Base-by-base conservation (phyloP, 2,329 filamentous ascomycete genomes). In the Penicillium sp. region DNA sequence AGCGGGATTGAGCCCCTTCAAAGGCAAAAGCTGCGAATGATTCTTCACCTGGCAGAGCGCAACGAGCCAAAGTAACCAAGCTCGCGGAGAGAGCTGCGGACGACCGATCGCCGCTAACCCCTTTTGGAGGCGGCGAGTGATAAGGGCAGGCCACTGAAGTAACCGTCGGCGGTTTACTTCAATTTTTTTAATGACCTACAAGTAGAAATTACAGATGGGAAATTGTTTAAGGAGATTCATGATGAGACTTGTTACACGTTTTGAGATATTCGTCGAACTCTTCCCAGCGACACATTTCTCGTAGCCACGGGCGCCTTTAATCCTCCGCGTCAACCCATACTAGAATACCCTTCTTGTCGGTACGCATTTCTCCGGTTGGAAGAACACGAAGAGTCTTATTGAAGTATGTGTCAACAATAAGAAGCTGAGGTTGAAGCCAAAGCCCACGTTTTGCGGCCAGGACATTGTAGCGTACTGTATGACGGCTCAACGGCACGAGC, bases 341-440 rank as follows among this genome's bases (percentile, higher is more conserved):
- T 54, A 73, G 54, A 24, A 75, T 64, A 0, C 79, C 79, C 55
- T 79, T 81, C 68, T 82, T 83, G 54, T 84, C 81, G 55, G 65
- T 70, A 56, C 73, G 75, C 71, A 79, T 86, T 21, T 85, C 88
- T 66, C 87, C 88, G 0, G 89, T 93, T 2, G 90, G 86, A 54
- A 90, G 84, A 23, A 96, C 85, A 57, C 87, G 85, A 55, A 97
- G 72, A 39, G 88, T 85, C 79, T 96, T 96, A 70, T 95, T 91
- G 72, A 96, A 97, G 65, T 96, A 95, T 63, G 88, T 87, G 76
- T 96, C 93, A 56, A 89, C 81, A 36, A 96, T 90, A 56, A 87
- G 84, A 56, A 96, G 74, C 36, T 82, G 82, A 2, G 91, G 90
- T 46, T 78, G 80, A 52, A 93, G 82, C 84, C 88, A 95, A 28